Base-by-base conservation (phyloP, 129 eudicot genomes). In the Solidago caesia region DNA sequence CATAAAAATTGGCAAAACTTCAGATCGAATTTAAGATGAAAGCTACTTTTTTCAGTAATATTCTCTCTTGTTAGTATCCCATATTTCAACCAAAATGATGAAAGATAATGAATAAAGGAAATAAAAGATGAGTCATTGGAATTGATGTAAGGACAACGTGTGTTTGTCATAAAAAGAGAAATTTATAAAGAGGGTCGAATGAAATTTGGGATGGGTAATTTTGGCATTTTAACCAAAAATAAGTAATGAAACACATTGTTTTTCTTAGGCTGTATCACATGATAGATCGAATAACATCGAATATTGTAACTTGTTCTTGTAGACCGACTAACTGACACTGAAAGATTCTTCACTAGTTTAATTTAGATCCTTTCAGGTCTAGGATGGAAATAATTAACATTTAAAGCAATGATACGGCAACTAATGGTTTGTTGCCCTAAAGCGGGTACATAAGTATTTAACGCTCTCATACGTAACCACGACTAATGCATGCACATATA, bases 41-140 rank as follows among this genome's bases (percentile, higher is more conserved):
- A 67, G n/a, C 43, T 11, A 5, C 41, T 25, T n/a, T 45, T 25
- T 45, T 67, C 72, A 46, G 45, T 67, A 52, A 68, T 49, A 69
- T 69, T 52, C 9, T 69, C 43, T 13, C 26, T 33, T 2, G 21
- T 6, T 69, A 69, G 58, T 26, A 49, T 52, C 58, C 2, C 7
- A 13, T 15, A 52, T 7, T 5, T 13, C 58, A 52, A 52, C 58
- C 33, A 45, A 12, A 67, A 15, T 13, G 15, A 53, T 7, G 5
- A 33, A 71, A 53, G 52, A 41, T 15, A 26, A 67, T 2, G 70
- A 66, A 11, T 14, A 45, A 49, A 51, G 46, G 11, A 68, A 46
- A 21, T 10, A 5, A 33, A 33, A 33, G 39, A 33, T 33, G 39
- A 33, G 3, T 33, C 39, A 33, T 33, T 33, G 39, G 3, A 33